Evolutionary conservation across 495 filamentous ascomycete species (phyloP).

Genomic region (Neurospora hispaniola): DNA sequence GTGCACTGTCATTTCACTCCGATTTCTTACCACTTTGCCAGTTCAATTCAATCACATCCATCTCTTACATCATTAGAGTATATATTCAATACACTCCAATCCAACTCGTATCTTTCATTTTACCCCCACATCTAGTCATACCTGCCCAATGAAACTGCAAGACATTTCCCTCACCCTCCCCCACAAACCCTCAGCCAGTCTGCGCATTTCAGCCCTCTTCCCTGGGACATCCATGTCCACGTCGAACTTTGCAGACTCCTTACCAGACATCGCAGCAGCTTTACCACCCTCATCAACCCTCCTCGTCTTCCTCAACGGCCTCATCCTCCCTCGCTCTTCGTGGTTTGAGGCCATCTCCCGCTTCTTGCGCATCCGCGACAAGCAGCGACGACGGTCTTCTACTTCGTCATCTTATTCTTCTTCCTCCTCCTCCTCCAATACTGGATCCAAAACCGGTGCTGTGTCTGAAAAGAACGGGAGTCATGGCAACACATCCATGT

Average conservation of each 20-base stretch:
- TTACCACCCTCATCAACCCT: slow-evolving; percentile 22
- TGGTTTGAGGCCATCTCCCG: slow-evolving; percentile 39
- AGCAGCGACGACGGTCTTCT: background rate
- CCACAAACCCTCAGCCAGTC: slow-evolving; percentile 16
- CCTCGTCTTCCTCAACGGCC: slow-evolving; percentile 54
- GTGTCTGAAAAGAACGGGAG: background rate
- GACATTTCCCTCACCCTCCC: slow-evolving; percentile 6
- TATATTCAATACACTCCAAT: background rate
- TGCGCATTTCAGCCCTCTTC: slow-evolving; percentile 8
- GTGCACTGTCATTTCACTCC: background rate
- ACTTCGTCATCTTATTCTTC: background rate
- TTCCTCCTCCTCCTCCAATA: background rate
- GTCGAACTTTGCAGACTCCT: background rate
- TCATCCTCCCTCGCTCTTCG: slow-evolving; percentile 38
- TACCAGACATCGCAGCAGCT: background rate
- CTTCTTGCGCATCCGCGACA: slow-evolving; percentile 23
- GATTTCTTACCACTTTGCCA: background rate
- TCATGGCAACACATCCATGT: background rate
- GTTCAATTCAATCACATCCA: background rate
- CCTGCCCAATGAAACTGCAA: background rate
- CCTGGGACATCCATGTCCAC: background rate
- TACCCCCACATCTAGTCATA: background rate
- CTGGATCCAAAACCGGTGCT: background rate
- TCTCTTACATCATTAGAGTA: background rate
- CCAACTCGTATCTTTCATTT: background rate